Conservation (phyloP, 2,329 filamentous ascomycete species). For the Cladosporium sp. region DNA sequence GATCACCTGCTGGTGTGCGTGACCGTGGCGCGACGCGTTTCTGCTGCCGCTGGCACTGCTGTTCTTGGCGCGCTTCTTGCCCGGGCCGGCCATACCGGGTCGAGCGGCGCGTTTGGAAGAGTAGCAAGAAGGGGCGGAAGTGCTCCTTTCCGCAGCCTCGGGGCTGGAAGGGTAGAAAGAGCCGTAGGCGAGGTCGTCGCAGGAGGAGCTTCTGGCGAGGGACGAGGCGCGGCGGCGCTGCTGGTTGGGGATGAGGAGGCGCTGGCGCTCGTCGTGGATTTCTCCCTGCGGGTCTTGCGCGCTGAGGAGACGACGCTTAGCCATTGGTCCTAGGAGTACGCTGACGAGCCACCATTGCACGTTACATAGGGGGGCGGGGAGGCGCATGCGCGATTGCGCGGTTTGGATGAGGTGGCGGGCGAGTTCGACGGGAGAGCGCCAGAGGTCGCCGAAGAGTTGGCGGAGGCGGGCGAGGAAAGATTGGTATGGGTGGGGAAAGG, state of each 20-base stretch:
- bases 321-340: constrained; percentile 32
- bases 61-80: constrained; percentile 21
- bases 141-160: neutral
- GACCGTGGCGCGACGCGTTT: too few species aligned
- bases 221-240: too few species aligned
- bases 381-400: constrained; percentile 25
- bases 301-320: constrained; percentile 25
- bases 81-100: constrained; percentile 21
- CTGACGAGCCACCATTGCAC: constrained; percentile 35
- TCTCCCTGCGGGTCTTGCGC: neutral
- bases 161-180: constrained; percentile 15
- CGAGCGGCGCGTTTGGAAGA: constrained; percentile 14
- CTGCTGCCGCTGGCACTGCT: neutral
- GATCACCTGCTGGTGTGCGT: neutral
- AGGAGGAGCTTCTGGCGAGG: too few species aligned
- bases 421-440: constrained; percentile 25
- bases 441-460: constrained; percentile 26
- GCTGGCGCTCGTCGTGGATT: neutral
- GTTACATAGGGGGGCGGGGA: constrained; percentile 26
- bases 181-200: constrained; percentile 22
- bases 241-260: neutral
- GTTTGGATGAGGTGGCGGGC: constrained; percentile 28
- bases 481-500: neutral
- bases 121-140: too few species aligned
- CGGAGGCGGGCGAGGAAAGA: constrained; percentile 20